These are phyloP conservation scores for Saccharum spontaneum DNA, from an alignment of 176 grass and related monocot genomes.

Conservation along the genomic window DNA sequence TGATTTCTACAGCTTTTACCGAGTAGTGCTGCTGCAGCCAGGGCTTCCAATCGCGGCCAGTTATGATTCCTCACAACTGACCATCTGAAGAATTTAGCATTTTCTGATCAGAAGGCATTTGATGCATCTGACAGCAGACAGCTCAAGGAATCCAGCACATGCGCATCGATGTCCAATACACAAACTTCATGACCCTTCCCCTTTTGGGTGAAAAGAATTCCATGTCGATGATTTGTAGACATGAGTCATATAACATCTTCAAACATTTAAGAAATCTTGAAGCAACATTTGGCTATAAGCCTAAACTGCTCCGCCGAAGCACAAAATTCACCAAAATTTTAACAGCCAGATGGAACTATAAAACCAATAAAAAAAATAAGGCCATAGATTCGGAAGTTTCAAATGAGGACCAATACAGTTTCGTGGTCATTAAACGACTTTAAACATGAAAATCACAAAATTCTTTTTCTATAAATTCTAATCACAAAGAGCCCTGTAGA, in stretches of 20 bases:
- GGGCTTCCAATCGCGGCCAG: not conserved
- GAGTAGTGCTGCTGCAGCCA: not conserved
- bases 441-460: not conserved
- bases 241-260: not conserved
- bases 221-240: not conserved
- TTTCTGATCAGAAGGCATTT: conserved; percentile 6
- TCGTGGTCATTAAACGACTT: not conserved
- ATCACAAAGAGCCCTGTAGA: not conserved
- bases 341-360: not conserved
- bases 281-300: not conserved
- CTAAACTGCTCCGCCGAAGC: not conserved
- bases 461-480: not conserved
- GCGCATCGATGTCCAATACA: not conserved
- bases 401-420: not conserved
- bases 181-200: not conserved
- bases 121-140: not conserved
- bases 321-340: not conserved
- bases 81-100: not conserved
- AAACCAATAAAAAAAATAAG: not conserved
- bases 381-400: not conserved
- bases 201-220: not conserved
- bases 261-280: not conserved
- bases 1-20: too few relatives aligned
- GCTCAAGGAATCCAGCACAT: not conserved
- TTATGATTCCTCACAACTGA: not conserved